phyloP scores from a whole-genome alignment of 345 rosid genomes.

The Psidium friedrichsthalianum region DNA sequence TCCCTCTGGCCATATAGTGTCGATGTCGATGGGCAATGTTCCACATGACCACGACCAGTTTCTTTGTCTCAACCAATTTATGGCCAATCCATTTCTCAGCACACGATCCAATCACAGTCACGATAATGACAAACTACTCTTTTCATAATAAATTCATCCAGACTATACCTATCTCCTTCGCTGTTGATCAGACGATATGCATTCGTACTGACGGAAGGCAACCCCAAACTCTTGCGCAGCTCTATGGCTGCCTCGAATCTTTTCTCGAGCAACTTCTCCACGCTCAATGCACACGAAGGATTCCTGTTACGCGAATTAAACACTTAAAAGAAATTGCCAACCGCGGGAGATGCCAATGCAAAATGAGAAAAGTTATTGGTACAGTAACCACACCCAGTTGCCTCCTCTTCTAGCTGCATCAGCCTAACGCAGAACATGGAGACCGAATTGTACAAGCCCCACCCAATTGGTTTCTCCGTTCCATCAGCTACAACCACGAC shows the following conservation, averaged over 20 bases:
- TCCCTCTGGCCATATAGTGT: not conserved
- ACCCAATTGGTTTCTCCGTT: constrained; percentile 64
- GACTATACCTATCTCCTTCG: constrained; percentile 78
- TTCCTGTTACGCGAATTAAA: constrained; percentile 32
- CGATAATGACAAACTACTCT: not conserved
- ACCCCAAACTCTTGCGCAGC: constrained; percentile 50
- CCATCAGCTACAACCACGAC: constrained; percentile 85
- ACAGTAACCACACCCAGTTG: constrained; percentile 23
- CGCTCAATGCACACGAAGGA: constrained; percentile 63
- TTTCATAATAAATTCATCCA: not conserved
- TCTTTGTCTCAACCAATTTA: not conserved
- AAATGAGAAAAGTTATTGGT: not conserved
- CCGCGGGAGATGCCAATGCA: not conserved
- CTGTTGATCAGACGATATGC: constrained; percentile 81
- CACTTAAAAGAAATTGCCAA: not conserved
- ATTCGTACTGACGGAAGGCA: constrained; percentile 61
- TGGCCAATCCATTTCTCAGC: not conserved
- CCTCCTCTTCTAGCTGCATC: constrained; percentile 94
- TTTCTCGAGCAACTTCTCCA: constrained; percentile 62
- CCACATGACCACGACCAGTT: not conserved
- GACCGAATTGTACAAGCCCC: constrained; percentile 77
- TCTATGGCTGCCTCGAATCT: constrained; percentile 58
- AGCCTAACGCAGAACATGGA: constrained; percentile 88
- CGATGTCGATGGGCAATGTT: not conserved
- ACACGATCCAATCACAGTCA: not conserved